Evolutionary conservation across 2,329 filamentous ascomycete genomes (phyloP).

Genomic region (Colletotrichum sojae): DNA sequence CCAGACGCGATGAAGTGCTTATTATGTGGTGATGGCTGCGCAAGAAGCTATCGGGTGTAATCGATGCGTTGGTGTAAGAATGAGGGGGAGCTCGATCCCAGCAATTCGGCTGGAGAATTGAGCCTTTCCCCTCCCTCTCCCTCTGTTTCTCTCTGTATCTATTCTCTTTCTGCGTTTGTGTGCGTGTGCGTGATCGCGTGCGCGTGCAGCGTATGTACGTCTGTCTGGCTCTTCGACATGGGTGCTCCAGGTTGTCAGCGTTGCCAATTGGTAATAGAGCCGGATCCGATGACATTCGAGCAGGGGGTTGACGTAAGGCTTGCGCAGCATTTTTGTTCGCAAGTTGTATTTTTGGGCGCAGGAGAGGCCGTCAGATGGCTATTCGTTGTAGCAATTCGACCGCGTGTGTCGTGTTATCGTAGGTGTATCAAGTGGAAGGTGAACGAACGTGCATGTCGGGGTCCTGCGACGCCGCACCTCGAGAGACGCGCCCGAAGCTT

Average conservation of each 20-base stretch:
- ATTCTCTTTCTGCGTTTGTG: background rate
- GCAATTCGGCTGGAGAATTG: no score
- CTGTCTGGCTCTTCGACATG: conserved; percentile 11
- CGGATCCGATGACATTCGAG: background rate
- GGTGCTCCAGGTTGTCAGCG: conserved; percentile 22
- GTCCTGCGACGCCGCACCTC: conserved; percentile 9
- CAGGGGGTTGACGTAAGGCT: conserved; percentile 25
- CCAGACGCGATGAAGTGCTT: background rate
- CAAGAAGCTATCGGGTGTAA: no score
- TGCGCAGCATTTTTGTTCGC: conserved; percentile 1
- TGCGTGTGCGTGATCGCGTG: background rate
- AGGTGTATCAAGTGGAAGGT: conserved; percentile 25
- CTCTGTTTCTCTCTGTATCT: no score
- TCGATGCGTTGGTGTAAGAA: background rate
- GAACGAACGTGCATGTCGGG: conserved; percentile 3
- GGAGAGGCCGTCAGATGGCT: conserved; percentile 20
- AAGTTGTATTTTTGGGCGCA: background rate
- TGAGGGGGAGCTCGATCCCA: background rate
- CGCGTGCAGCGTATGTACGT: no score
- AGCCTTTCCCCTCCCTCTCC: no score
- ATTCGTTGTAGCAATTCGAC: conserved; percentile 25
- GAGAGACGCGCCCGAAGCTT: background rate
- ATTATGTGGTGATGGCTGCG: background rate
- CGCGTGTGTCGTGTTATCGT: conserved; percentile 25
- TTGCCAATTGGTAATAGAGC: conserved; percentile 2